A percentile compares a stretch with the other conserved stretches of the same genome.
These are phyloP conservation scores for Trichoderma reesei DNA, from an alignment of 495 filamentous ascomycete species.

Conservation along the genomic window DNA sequence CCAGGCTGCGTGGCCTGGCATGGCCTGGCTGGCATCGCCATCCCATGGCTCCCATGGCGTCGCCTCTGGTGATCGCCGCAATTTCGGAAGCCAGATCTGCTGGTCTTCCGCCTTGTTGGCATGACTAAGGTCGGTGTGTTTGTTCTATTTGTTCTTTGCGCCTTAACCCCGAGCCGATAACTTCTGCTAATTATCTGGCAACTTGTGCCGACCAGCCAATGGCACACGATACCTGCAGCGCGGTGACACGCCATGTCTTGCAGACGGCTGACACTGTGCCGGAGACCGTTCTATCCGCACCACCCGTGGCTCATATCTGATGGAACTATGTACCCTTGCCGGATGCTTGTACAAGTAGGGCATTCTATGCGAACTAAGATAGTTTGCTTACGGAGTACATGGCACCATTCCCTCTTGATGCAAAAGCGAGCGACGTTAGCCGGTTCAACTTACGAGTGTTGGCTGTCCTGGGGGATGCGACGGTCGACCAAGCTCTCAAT, in stretches of 20 bases:
- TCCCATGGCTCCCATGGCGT: no score
- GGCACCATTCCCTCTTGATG: not conserved
- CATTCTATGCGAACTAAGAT: not conserved
- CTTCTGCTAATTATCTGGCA: no score
- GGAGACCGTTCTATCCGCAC: not conserved
- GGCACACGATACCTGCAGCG: not conserved
- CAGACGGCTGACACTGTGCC: not conserved
- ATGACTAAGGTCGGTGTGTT: no score
- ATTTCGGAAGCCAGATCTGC: no score
- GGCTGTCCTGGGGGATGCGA: not conserved
- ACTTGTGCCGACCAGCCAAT: conserved; percentile 2
- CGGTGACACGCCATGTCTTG: not conserved
- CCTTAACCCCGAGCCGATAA: not conserved
- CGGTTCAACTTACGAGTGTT: not conserved
- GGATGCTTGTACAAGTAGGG: not conserved
- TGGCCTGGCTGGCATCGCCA: not conserved
- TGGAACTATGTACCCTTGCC: not conserved
- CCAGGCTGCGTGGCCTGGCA: not conserved
- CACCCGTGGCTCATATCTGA: no score
- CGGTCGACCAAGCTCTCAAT: no score
- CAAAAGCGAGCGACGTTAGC: not conserved
- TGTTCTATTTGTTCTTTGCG: no score
- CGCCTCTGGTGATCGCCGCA: no score
- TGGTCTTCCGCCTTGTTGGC: no score
- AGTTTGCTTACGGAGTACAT: not conserved